Conservation (phyloP, 805 yeast genomes). For the Ogataea corticis region DNA sequence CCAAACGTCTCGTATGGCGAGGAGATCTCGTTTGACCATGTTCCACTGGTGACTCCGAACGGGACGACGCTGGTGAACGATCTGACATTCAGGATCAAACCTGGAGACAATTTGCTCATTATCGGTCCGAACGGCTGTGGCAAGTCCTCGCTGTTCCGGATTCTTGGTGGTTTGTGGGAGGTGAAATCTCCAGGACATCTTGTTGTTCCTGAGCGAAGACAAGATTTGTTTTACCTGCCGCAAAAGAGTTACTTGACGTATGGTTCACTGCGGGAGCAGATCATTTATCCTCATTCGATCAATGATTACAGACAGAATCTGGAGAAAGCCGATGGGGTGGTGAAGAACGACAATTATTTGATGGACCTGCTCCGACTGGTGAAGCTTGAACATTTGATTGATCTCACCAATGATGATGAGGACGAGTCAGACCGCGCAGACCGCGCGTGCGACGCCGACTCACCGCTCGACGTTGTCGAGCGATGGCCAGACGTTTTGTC, state of each 20-base stretch:
- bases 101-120: conserved; percentile 82
- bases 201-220: conserved; percentile 61
- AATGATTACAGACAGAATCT: conserved; percentile 48
- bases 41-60: conserved; percentile 85
- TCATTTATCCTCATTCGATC: conserved; percentile 80
- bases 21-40: conserved; percentile 67
- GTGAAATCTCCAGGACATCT: conserved; percentile 56
- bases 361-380: conserved; percentile 54
- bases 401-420: conserved; percentile 30
- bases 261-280: conserved; percentile 82
- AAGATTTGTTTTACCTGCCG: conserved; percentile 83
- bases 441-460: conserved; percentile 12
- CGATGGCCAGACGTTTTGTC: conserved; percentile 91
- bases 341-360: conserved; percentile 50
- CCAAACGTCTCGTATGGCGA: conserved; percentile 47
- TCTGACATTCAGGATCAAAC: conserved; percentile 69
- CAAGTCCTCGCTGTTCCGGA: conserved; percentile 86
- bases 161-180: conserved; percentile 94
- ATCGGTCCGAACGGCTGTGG: conserved; percentile 98
- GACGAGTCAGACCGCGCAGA: conserved; percentile 17
- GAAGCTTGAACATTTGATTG: conserved; percentile 58
- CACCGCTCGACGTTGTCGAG: conserved; percentile 64
- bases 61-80: conserved; percentile 69
- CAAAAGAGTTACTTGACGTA: conserved; percentile 86
- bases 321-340: conserved; percentile 29